phyloP scores from a whole-genome alignment of 2,329 filamentous ascomycete genomes.

The Fusarium miscanthi region DNA sequence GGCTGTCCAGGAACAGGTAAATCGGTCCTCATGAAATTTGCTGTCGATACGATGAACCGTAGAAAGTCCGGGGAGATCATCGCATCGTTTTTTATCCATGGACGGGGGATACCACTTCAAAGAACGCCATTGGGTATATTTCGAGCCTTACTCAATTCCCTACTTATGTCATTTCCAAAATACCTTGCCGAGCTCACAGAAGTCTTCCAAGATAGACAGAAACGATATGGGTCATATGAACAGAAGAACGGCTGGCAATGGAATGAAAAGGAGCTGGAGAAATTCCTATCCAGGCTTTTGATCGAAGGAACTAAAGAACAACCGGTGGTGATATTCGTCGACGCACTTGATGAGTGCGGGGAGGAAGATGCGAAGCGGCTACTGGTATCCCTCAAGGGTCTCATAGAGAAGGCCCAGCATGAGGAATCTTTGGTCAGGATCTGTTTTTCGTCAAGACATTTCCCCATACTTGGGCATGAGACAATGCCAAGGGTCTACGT shows the following conservation, averaged over 20 bases:
- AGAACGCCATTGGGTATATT: rapidly evolving
- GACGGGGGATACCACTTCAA: rapidly evolving
- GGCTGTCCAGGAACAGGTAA: slow-evolving; percentile 2
- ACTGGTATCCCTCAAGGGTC: rapidly evolving
- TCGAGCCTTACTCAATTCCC: background rate
- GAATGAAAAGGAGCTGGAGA: background rate
- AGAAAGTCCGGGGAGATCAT: background rate
- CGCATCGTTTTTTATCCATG: background rate
- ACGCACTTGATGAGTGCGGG: background rate
- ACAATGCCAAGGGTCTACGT: rapidly evolving
- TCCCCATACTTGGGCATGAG: background rate
- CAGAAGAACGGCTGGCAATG: background rate
- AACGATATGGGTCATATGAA: background rate
- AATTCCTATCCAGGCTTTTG: background rate
- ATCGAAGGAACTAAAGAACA: rapidly evolving
- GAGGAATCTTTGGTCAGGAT: background rate
- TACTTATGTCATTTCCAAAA: background rate
- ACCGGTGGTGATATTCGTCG: background rate
- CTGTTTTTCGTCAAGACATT: background rate
- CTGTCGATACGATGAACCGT: background rate
- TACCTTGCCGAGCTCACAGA: background rate
- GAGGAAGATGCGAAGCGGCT: background rate
- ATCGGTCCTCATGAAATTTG: background rate
- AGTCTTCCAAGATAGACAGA: background rate
- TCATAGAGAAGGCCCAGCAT: rapidly evolving